phyloP scores from a whole-genome alignment of 495 filamentous ascomycete species.

The Neurospora hispaniola region DNA sequence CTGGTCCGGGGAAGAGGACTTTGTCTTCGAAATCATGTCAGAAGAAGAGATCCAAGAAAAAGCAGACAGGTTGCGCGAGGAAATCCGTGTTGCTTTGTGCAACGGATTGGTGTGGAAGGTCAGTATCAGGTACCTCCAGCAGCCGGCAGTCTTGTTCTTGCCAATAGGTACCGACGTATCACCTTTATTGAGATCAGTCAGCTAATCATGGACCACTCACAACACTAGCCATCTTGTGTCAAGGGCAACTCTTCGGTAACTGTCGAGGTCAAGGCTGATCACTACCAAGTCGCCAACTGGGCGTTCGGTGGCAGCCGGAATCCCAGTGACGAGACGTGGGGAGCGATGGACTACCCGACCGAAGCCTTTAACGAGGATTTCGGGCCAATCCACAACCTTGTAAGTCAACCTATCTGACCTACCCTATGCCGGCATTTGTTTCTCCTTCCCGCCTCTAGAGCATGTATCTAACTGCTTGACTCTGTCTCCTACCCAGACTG shows the following conservation, averaged over 20 bases:
- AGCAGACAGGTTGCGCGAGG: background rate
- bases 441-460: background rate
- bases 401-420: background rate
- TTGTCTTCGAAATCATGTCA: background rate
- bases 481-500: background rate
- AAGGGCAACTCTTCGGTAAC: background rate
- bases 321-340: background rate
- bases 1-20: background rate
- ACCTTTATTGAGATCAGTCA: background rate
- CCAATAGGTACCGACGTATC: background rate
- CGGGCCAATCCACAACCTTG: background rate
- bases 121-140: background rate
- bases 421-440: background rate
- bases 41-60: background rate
- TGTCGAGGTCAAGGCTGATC: background rate
- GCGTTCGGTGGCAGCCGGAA: background rate
- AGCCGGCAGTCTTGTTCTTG: background rate
- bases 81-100: background rate
- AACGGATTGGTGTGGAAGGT: background rate
- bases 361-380: background rate
- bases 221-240: background rate
- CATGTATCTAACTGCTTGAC: background rate
- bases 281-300: background rate
- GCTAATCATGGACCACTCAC: background rate
- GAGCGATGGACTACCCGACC: background rate